Evolutionary conservation across 306 rosid species (phyloP).

Genomic region (Citrullus mucosospermus): DNA sequence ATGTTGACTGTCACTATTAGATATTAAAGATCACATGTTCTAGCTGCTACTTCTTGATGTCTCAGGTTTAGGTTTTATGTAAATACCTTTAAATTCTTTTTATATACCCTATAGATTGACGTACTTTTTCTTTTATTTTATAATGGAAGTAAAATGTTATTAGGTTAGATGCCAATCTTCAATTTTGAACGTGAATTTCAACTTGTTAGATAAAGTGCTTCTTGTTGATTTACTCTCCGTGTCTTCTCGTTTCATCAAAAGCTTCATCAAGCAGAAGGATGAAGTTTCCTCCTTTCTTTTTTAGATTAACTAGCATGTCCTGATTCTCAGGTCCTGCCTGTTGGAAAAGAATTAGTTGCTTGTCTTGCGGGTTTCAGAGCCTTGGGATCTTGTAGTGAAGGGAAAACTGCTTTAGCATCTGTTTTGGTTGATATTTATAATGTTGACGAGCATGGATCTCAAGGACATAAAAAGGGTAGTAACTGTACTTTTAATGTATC

Average conservation of each 20-base stretch:
- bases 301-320: slow-evolving; percentile 8
- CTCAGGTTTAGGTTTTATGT: background rate
- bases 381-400: slow-evolving; percentile 54
- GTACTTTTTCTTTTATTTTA: background rate
- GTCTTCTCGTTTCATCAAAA: background rate
- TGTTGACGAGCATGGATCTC: slow-evolving; percentile 28
- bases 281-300: slow-evolving; percentile 8
- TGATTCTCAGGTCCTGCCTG: slow-evolving; percentile 67
- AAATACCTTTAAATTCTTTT: background rate
- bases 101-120: background rate
- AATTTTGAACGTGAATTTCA: background rate
- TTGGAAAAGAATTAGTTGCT: slow-evolving; percentile 80
- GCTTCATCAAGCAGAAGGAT: background rate
- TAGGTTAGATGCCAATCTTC: background rate
- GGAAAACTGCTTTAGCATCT: slow-evolving; percentile 53
- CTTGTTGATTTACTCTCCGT: background rate
- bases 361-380: slow-evolving; percentile 66
- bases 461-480: slow-evolving; percentile 29
- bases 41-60: background rate
- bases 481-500: slow-evolving; percentile 27
- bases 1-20: no score
- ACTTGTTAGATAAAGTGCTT: background rate
- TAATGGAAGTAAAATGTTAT: background rate
- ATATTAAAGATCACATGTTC: background rate
- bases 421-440: slow-evolving; percentile 19